Percentiles rank a stretch among this genome's conserved stretches.
Evolutionary conservation across 1,284 basidiomycete species (phyloP).

Genomic region (Leccinum subrobustum): DNA sequence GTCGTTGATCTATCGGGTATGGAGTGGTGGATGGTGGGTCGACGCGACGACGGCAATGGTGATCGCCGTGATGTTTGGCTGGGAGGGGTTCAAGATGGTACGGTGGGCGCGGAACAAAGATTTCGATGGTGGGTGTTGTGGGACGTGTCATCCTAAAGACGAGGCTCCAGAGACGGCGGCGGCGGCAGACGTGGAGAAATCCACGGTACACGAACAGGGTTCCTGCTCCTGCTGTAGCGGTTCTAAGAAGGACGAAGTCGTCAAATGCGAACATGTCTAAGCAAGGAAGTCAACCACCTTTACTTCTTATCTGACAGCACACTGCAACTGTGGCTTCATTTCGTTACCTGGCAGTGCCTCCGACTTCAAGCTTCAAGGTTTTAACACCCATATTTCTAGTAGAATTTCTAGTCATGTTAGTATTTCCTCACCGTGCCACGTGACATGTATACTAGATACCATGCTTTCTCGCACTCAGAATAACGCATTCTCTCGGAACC

Average conservation of each 20-base stretch:
- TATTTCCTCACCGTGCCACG: not conserved
- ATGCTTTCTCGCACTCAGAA: not conserved
- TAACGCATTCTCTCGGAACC: not conserved
- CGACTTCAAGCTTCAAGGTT: not conserved
- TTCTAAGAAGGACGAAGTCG: not conserved
- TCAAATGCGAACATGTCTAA: not conserved
- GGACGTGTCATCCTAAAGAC: conserved; percentile 3
- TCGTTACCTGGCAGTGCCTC: not conserved
- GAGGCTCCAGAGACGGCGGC: not conserved
- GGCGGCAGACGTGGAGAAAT: not conserved
- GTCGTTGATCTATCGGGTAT: conserved; percentile 36
- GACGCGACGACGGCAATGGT: conserved; percentile 42
- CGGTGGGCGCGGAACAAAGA: conserved; percentile 35
- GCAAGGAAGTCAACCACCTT: not conserved
- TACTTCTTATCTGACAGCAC: not conserved
- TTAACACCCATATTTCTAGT: not conserved
- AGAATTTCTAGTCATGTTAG: not conserved
- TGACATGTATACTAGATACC: not conserved
- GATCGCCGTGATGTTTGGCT: conserved; percentile 41
- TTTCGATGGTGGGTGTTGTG: conserved; percentile 43
- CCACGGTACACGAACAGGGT: conserved; percentile 1
- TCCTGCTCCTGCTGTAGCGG: not conserved
- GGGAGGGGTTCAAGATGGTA: conserved; percentile 33
- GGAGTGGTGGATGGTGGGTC: conserved; percentile 49
- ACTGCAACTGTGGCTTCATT: not conserved